phyloP scores from a whole-genome alignment of 495 filamentous ascomycete species.

The Xylaria intraflava region DNA sequence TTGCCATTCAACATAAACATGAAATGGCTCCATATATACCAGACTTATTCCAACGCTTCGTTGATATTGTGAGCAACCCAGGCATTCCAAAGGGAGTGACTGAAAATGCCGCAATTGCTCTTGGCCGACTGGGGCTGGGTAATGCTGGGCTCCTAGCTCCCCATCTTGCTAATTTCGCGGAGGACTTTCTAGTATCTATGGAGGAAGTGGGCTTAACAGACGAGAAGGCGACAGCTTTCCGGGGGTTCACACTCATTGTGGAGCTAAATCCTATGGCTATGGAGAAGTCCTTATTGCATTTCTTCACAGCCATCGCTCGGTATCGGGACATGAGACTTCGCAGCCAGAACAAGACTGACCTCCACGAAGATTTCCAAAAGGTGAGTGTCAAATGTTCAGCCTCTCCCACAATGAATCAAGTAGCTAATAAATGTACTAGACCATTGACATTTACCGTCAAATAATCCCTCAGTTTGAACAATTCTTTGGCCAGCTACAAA shows the following conservation, averaged over 20 bases:
- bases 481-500: conserved; percentile 64
- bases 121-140: conserved; percentile 83
- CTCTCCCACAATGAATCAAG: conserved; percentile 2
- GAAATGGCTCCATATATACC: conserved; percentile 71
- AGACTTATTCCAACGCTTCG: conserved; percentile 64
- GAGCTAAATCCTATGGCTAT: conserved; percentile 85
- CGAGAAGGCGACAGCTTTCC: conserved; percentile 89
- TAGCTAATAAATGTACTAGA: conserved; percentile 41
- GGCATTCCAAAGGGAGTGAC: conserved; percentile 85
- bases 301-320: conserved; percentile 77
- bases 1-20: conserved; percentile 69
- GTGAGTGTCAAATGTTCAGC: conserved; percentile 19
- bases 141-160: conserved; percentile 71
- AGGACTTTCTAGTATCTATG: conserved; percentile 75
- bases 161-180: conserved; percentile 72
- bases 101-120: conserved; percentile 90
- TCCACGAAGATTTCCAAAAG: conserved; percentile 43
- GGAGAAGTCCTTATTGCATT: conserved; percentile 74
- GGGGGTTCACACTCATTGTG: conserved; percentile 80
- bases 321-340: conserved; percentile 54
- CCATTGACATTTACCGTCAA: conserved; percentile 72
- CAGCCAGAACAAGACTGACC: conserved; percentile 38
- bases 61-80: conserved; percentile 71
- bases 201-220: conserved; percentile 79
- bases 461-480: conserved; percentile 80